Percentiles rank a stretch among this genome's conserved stretches.
phyloP scores from a whole-genome alignment of 352 stramenopile genomes.

The Aphanomyces cochlioides region DNA sequence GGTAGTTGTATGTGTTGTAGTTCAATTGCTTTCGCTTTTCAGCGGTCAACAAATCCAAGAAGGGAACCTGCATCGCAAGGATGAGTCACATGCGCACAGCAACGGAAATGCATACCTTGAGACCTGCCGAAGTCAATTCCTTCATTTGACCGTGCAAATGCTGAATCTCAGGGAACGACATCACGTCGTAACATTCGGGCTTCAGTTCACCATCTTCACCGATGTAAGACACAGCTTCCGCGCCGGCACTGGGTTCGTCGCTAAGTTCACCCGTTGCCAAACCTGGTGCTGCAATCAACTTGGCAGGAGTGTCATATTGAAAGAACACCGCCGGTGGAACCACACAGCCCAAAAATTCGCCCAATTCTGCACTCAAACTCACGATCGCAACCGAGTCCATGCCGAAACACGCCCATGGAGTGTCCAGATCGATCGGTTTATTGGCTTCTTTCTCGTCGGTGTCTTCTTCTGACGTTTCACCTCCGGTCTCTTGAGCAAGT shows the following conservation, averaged over 20 bases:
- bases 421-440: constrained; percentile 49
- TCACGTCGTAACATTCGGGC: constrained; percentile 61
- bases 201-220: constrained; percentile 55
- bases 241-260: constrained; percentile 35
- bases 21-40: constrained; percentile 70
- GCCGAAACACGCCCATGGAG: constrained; percentile 55
- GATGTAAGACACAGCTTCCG: constrained; percentile 40
- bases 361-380: constrained; percentile 52
- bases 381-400: constrained; percentile 68
- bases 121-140: constrained; percentile 59
- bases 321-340: constrained; percentile 64
- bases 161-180: constrained; percentile 59
- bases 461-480: constrained; percentile 25
- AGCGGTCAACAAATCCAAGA: constrained; percentile 58
- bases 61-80: constrained; percentile 39
- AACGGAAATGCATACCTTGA: constrained; percentile 30
- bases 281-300: constrained; percentile 51
- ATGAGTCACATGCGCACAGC: neutral
- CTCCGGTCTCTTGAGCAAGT: constrained; percentile 50
- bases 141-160: constrained; percentile 61
- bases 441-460: constrained; percentile 31
- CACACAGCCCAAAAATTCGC: constrained; percentile 60
- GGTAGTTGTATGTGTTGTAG: constrained; percentile 86
- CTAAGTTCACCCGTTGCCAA: constrained; percentile 31
- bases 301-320: constrained; percentile 58